Percentiles rank a stretch among this genome's conserved stretches.
Conservation (phyloP, 208 protist genomes). For the Blastocrithidia nonstop region DNA sequence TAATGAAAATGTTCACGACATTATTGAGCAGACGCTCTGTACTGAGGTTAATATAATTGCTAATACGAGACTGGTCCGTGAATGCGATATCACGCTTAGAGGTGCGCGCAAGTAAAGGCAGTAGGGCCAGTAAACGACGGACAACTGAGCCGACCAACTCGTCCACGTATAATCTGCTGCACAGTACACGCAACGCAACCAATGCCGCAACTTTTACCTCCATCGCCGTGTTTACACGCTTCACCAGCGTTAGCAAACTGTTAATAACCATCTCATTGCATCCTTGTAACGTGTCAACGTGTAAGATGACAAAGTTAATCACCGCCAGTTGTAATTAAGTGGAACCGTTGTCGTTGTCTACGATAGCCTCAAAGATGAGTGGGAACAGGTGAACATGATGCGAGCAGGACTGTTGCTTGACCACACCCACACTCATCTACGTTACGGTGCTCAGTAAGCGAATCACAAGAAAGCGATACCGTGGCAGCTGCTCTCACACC, state of each 20-base stretch:
- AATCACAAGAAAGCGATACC: slow-evolving; percentile 61
- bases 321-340: slow-evolving; percentile 49
- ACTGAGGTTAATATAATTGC: no score
- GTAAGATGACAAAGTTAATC: slow-evolving; percentile 55
- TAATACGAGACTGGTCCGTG: no score
- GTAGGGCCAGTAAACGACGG: no score
- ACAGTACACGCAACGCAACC: slow-evolving; percentile 45
- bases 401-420: slow-evolving; percentile 14
- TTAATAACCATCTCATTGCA: slow-evolving; percentile 36
- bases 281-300: slow-evolving; percentile 38
- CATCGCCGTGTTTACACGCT: slow-evolving; percentile 15
- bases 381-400: slow-evolving; percentile 31
- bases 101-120: no score
- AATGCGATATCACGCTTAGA: no score
- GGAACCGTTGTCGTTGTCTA: slow-evolving; percentile 20
- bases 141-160: slow-evolving; percentile 69
- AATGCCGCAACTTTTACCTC: slow-evolving; percentile 39
- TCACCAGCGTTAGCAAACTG: slow-evolving; percentile 38
- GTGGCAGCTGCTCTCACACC: slow-evolving; percentile 32
- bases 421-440: slow-evolving; percentile 21
- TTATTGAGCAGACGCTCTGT: no score
- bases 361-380: slow-evolving; percentile 60
- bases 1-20: slow-evolving; percentile 63
- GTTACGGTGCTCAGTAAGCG: slow-evolving; percentile 56
- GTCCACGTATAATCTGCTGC: slow-evolving; percentile 42